Conservation (phyloP, 192 early-diverging fungal genomes). For the Podila verticillata region DNA sequence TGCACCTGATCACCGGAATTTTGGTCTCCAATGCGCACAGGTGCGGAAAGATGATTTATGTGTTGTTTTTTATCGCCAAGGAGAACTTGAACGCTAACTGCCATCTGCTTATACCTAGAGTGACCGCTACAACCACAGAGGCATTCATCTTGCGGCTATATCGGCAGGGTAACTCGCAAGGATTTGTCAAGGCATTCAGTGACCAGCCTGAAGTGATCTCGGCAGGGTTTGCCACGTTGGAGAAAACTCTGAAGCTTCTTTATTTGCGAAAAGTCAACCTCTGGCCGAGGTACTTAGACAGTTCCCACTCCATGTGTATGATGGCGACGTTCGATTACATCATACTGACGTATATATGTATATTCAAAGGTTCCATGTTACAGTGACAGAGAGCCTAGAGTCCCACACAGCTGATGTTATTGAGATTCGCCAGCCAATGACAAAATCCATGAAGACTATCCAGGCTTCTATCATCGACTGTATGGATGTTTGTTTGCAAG, state of each 20-base stretch:
- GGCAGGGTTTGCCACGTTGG: conserved; percentile 86
- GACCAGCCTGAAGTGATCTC: conserved; percentile 86
- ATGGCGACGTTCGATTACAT: not conserved
- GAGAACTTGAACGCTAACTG: not conserved
- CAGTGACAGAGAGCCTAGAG: conserved; percentile 66
- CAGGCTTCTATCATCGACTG: conserved; percentile 89
- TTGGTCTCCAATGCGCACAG: conserved; percentile 88
- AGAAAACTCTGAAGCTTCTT: conserved; percentile 85
- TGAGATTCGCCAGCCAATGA: conserved; percentile 82
- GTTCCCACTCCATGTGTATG: conserved; percentile 1
- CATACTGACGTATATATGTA: too few species aligned
- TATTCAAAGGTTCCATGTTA: conserved; percentile 69
- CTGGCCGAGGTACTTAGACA: conserved; percentile 82
- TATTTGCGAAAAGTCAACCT: conserved; percentile 83
- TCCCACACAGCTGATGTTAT: conserved; percentile 65
- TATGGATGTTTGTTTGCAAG: conserved; percentile 78
- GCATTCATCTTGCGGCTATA: conserved; percentile 89
- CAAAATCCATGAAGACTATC: conserved; percentile 82
- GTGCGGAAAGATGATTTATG: conserved; percentile 46
- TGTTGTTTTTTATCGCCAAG: not conserved
- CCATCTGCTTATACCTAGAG: conserved; percentile 43
- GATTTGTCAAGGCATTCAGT: conserved; percentile 95
- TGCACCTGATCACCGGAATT: conserved; percentile 82
- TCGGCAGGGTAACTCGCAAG: conserved; percentile 79
- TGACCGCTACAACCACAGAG: conserved; percentile 84